Evolutionary conservation across 1,284 basidiomycete genomes (phyloP), one percentile per base, ranked within the genome.

Genomic region (Serendipita sp.): DNA sequence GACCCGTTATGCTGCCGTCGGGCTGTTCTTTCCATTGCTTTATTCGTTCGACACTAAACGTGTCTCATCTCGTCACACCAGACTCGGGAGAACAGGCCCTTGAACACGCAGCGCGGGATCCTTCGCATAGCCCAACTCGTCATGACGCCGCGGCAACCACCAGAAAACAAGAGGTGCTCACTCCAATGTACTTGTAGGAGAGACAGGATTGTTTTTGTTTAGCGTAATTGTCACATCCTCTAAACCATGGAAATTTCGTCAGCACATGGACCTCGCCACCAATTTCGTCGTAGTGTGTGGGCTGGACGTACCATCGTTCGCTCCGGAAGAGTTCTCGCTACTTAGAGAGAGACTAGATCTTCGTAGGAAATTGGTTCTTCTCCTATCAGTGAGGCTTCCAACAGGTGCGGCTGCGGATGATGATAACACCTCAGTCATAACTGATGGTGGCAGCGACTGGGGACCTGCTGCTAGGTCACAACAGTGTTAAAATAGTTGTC

Each of bases 221-320:
- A 58, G 10, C 15, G 53, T 58, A n/a, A 58, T 22, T 30, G 53
- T 58, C 30, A 58, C 32, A 35, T 58, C 53, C 32, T 58, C 53
- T 58, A 32, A n/a, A 29, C 6, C 10, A 58, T 10, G 30, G 32
- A 22, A 10, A n/a, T 58, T 22, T 4, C 22, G 32, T 58, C 26
- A 58, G 53, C 53, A 34, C 4, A 22, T 29, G 17, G 53, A 10
- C 53, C 15, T 3, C 15, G 32, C n/a, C 12, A 6, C 35, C 6
- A n/a, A 26, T 30, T 30, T 34, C 8, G 32, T 26, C 26, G 45
- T 6, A 29, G 42, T 12, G n/a, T 1, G 42, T n/a, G 15, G 17
- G n/a, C 8, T 22, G 6, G 8, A 35, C 53, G 32, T 34, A 58
- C 53, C 53, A n/a, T 58, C 53, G 30, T 58, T 58, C 15, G 53